These are phyloP conservation scores for Musa itinerans DNA, from an alignment of 176 grass and related monocot species.

Conservation along the genomic window DNA sequence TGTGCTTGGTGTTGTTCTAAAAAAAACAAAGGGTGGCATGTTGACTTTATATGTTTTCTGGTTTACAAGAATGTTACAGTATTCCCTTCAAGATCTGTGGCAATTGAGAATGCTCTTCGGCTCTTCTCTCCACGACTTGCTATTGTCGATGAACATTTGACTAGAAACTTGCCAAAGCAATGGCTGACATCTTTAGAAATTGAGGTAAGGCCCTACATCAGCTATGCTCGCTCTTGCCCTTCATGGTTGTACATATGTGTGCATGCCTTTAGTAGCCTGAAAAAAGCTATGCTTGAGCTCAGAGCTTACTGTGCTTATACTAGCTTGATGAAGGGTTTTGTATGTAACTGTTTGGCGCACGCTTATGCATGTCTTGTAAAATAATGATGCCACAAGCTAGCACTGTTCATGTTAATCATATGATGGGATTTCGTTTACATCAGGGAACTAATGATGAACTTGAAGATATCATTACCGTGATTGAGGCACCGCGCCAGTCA, in stretches of 20 bases:
- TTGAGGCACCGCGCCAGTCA: constrained; percentile 89
- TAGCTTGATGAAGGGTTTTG: neutral
- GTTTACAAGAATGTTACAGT: constrained; percentile 75
- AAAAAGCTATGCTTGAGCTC: neutral
- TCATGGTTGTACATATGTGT: neutral
- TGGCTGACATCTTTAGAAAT: constrained; percentile 84
- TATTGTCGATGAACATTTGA: constrained; percentile 97
- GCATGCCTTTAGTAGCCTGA: neutral
- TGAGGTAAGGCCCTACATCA: constrained; percentile 38
- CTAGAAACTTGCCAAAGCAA: constrained; percentile 81
- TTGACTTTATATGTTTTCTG: constrained; percentile 22
- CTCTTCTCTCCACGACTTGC: constrained; percentile 84
- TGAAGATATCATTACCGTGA: constrained; percentile 52
- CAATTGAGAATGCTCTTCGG: constrained; percentile 87
- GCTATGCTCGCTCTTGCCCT: neutral
- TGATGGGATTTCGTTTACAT: constrained; percentile 1
- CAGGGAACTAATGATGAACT: constrained; percentile 40
- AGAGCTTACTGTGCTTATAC: neutral
- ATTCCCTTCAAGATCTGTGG: constrained; percentile 81
- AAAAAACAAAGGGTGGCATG: neutral
- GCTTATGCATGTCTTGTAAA: neutral
- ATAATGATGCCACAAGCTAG: neutral
- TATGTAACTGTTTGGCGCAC: neutral
- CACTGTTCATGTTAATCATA: neutral
- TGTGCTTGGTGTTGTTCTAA: neutral